Evolutionary conservation across 345 rosid species (phyloP).

Genomic region (Ceriops decandra): DNA sequence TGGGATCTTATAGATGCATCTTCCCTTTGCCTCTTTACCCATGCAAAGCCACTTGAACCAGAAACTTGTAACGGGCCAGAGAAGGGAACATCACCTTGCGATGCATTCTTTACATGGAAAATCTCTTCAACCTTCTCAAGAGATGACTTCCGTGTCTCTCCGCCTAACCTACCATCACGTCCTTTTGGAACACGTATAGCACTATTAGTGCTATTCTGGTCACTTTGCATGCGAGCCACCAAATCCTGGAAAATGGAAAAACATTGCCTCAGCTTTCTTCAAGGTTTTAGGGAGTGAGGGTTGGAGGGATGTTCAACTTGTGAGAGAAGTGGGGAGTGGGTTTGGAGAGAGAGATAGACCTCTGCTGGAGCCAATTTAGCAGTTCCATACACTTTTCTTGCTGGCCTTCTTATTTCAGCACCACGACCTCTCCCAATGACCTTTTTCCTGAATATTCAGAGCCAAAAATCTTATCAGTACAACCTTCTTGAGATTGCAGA

Average conservation of each 20-base stretch:
- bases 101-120: conserved; percentile 73
- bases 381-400: conserved; percentile 51
- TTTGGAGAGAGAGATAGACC: conserved; percentile 36
- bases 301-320: too few relatives aligned
- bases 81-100: conserved; percentile 87
- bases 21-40: conserved; percentile 81
- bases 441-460: conserved; percentile 62
- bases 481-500: not conserved
- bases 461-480: conserved; percentile 7
- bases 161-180: conserved; percentile 29
- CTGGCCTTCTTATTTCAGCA: conserved; percentile 61
- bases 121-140: conserved; percentile 50
- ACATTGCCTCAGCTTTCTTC: too few relatives aligned
- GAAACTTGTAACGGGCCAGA: conserved; percentile 87
- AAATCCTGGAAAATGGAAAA: conserved; percentile 49
- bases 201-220: conserved; percentile 33
- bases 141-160: conserved; percentile 44
- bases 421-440: conserved; percentile 53
- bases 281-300: too few relatives aligned
- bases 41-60: conserved; percentile 82
- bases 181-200: conserved; percentile 28
- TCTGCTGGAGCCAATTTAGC: conserved; percentile 67
- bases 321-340: too few relatives aligned
- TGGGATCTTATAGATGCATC: conserved; percentile 52
- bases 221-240: conserved; percentile 32